Conservation (phyloP, 2,329 filamentous ascomycete genomes). For the Beauveria sp. region DNA sequence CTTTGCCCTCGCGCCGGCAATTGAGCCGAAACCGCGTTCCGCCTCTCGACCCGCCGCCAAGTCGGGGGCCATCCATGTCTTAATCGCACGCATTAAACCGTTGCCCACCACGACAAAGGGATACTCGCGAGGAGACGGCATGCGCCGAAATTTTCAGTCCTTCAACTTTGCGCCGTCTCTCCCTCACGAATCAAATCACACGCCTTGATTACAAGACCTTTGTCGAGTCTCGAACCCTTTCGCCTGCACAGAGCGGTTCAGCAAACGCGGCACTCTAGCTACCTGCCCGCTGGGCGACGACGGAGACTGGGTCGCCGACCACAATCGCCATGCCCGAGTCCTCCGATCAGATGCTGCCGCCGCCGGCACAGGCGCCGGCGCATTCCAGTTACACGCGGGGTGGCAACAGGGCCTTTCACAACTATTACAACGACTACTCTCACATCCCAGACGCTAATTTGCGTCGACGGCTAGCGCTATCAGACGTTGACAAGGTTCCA, state of each 20-base stretch:
- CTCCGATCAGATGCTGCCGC: constrained; percentile 33
- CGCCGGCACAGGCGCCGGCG: constrained; percentile 28
- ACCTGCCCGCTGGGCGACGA: background rate
- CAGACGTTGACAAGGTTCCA: constrained; percentile 71
- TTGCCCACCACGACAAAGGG: background rate
- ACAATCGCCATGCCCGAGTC: constrained; percentile 13
- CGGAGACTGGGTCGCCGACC: background rate
- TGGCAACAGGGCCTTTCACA: constrained; percentile 64
- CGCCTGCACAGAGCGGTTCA: background rate
- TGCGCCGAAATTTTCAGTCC: background rate
- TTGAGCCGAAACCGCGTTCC: constrained; percentile 1
- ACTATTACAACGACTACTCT: constrained; percentile 63
- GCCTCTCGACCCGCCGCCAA: background rate
- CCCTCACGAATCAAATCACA: background rate
- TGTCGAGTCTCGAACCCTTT: background rate
- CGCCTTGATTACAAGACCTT: background rate
- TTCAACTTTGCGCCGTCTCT: background rate
- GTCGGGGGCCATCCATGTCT: constrained; percentile 1
- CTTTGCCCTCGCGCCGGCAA: background rate
- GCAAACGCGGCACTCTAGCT: background rate
- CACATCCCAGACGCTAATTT: constrained; percentile 67
- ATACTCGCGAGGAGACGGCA: background rate
- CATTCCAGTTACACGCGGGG: constrained; percentile 40
- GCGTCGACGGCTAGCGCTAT: constrained; percentile 64
- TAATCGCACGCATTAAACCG: background rate